phyloP scores from a whole-genome alignment of 2,329 filamentous ascomycete species.

The Monilinia laxa region DNA sequence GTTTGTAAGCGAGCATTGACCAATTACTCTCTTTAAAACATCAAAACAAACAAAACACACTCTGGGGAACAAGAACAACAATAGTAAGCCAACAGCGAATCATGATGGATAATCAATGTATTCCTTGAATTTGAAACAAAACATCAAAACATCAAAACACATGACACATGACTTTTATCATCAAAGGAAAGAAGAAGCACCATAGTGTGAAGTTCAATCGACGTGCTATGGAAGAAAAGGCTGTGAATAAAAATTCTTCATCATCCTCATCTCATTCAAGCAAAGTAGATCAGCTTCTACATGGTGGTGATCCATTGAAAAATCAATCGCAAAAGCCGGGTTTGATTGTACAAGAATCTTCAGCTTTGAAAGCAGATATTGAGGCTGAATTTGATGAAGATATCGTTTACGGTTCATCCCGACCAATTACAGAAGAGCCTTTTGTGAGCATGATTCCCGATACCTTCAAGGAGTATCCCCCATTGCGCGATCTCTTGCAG shows the following conservation, averaged over 20 bases:
- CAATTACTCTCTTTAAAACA: not conserved
- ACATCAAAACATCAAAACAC: not conserved
- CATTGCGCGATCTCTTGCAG: slow-evolving; percentile 62
- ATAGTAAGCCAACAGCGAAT: slow-evolving; percentile 16
- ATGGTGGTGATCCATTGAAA: slow-evolving; percentile 24
- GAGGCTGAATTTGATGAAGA: slow-evolving; percentile 24
- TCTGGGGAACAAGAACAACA: slow-evolving; percentile 8
- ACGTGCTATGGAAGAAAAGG: slow-evolving; percentile 29
- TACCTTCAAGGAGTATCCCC: slow-evolving; percentile 58
- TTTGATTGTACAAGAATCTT: slow-evolving; percentile 29
- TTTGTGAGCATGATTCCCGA: slow-evolving; percentile 47
- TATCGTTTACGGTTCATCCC: slow-evolving; percentile 23
- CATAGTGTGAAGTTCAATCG: slow-evolving; percentile 38
- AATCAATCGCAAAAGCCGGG: slow-evolving; percentile 25
- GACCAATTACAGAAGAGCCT: slow-evolving; percentile 26
- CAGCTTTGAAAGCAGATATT: slow-evolving; percentile 19
- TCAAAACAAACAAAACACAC: not conserved
- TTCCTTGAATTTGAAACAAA: slow-evolving; percentile 13
- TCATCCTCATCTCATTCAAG: slow-evolving; percentile 24
- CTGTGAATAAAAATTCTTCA: slow-evolving; percentile 3
- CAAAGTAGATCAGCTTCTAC: slow-evolving; percentile 24
- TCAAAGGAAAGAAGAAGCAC: slow-evolving; percentile 38
- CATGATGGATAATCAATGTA: slow-evolving; percentile 14
- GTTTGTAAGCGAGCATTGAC: slow-evolving; percentile 23
- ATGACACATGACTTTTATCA: slow-evolving; percentile 36